Percentiles rank a stretch among this genome's conserved stretches.
Conservation (phyloP, 169 alveolate genomes). For the Plasmodium malariae region DNA sequence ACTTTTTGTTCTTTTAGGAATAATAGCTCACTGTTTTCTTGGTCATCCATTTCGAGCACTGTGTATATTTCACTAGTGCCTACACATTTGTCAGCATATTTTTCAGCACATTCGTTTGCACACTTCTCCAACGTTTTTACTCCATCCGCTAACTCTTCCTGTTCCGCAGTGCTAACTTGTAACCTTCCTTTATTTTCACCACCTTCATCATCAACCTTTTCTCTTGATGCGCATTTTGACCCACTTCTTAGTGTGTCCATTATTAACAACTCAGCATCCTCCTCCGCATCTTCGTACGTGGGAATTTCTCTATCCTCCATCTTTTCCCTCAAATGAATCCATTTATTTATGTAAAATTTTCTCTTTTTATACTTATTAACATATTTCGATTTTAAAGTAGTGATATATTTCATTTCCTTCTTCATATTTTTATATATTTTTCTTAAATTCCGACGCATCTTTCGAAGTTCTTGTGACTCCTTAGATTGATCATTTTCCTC, state of each 20-base stretch:
- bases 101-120: not conserved
- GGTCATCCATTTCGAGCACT: not conserved
- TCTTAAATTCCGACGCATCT: conserved; percentile 46
- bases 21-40: not conserved
- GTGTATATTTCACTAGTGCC: conserved; percentile 7
- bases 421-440: conserved; percentile 45
- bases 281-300: not conserved
- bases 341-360: conserved; percentile 35
- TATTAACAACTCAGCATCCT: not conserved
- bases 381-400: conserved; percentile 23
- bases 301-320: not conserved
- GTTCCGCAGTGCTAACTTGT: not conserved
- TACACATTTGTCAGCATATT: conserved; percentile 22
- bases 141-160: not conserved
- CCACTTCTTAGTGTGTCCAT: not conserved
- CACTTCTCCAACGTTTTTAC: not conserved
- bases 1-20: not conserved
- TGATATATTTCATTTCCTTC: conserved; percentile 44
- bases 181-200: not conserved
- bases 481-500: conserved; percentile 73
- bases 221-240: not conserved
- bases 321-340: conserved; percentile 24
- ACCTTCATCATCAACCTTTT: not conserved
- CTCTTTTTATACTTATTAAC: conserved; percentile 35
- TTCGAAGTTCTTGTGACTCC: conserved; percentile 60